Percentiles rank a stretch among this genome's conserved stretches.
These are phyloP conservation scores for Piper longum DNA, from an alignment of 164 flowering plant genomes.

Conservation along the genomic window DNA sequence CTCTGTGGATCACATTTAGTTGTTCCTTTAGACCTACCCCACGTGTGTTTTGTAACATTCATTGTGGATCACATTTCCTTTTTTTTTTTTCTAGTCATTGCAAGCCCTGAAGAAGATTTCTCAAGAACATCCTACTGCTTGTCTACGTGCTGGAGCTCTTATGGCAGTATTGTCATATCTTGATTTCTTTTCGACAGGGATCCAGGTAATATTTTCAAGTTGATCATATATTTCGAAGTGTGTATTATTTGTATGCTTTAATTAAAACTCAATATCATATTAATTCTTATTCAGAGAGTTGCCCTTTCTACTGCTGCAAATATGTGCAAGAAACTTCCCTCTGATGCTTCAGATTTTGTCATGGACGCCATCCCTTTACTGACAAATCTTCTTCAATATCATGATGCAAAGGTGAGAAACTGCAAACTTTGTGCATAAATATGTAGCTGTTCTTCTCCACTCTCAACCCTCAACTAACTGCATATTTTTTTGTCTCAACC, in stretches of 20 bases:
- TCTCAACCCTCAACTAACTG: too few relatives aligned
- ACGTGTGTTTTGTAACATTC: too few relatives aligned
- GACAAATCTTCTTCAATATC: constrained; percentile 92
- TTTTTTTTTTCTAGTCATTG: constrained; percentile 39
- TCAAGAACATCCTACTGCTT: constrained; percentile 96
- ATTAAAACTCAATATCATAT: too few relatives aligned
- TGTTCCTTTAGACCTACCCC: neutral
- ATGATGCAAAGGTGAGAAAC: constrained; percentile 67
- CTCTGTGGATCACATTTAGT: too few relatives aligned
- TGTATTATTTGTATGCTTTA: too few relatives aligned
- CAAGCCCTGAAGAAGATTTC: constrained; percentile 98
- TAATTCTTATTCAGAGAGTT: constrained; percentile 46
- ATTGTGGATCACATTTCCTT: too few relatives aligned
- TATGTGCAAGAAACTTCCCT: constrained; percentile 98
- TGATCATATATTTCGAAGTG: too few relatives aligned
- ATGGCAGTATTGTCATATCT: constrained; percentile 97
- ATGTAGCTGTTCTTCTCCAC: too few relatives aligned
- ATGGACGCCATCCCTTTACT: constrained; percentile 96
- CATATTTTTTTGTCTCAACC: neutral
- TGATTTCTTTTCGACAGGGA: constrained; percentile 97
- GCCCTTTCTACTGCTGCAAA: constrained; percentile 98
- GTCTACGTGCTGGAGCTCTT: constrained; percentile 93
- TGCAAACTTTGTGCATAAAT: neutral
- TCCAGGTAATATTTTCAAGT: constrained; percentile 42
- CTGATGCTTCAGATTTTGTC: constrained; percentile 98